These are phyloP conservation scores for Aspergillus intermedius DNA, from an alignment of 2,329 filamentous ascomycete species.

Conservation along the genomic window DNA sequence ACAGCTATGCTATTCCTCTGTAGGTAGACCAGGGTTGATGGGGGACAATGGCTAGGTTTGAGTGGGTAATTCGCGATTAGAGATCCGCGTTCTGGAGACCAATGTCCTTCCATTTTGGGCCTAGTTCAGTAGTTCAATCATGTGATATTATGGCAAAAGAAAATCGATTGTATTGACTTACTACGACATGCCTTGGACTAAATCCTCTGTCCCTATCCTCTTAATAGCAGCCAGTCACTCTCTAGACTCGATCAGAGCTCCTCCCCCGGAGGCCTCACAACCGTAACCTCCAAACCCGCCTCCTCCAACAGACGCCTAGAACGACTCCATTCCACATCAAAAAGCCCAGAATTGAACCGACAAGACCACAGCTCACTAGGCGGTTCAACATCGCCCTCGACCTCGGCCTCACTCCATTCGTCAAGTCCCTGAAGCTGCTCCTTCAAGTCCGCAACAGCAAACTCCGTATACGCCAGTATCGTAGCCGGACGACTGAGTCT, in stretches of 20 bases:
- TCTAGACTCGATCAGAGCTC: not conserved
- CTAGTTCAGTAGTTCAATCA: too few species aligned
- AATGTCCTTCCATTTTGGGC: too few species aligned
- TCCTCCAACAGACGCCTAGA: constrained; percentile 41
- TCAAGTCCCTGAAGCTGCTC: constrained; percentile 31
- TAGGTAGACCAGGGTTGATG: too few species aligned
- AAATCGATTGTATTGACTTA: too few species aligned
- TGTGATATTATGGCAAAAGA: too few species aligned
- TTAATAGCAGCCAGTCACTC: too few species aligned
- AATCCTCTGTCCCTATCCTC: too few species aligned
- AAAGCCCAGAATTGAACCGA: constrained; percentile 54
- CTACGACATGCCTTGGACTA: too few species aligned
- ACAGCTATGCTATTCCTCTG: too few species aligned
- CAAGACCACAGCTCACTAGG: constrained; percentile 42
- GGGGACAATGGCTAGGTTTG: too few species aligned
- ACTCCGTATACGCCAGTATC: constrained; percentile 46
- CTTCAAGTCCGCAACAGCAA: constrained; percentile 46
- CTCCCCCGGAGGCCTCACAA: constrained; percentile 24
- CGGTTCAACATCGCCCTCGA: constrained; percentile 5
- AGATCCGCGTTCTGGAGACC: too few species aligned
- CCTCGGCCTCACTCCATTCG: constrained; percentile 3
- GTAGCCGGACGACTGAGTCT: constrained; percentile 29
- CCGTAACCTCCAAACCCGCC: constrained; percentile 28
- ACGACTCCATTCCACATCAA: constrained; percentile 49
- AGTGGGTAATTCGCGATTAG: too few species aligned